phyloP scores from a whole-genome alignment of 2,329 filamentous ascomycete species.

The Botryotinia convoluta region DNA sequence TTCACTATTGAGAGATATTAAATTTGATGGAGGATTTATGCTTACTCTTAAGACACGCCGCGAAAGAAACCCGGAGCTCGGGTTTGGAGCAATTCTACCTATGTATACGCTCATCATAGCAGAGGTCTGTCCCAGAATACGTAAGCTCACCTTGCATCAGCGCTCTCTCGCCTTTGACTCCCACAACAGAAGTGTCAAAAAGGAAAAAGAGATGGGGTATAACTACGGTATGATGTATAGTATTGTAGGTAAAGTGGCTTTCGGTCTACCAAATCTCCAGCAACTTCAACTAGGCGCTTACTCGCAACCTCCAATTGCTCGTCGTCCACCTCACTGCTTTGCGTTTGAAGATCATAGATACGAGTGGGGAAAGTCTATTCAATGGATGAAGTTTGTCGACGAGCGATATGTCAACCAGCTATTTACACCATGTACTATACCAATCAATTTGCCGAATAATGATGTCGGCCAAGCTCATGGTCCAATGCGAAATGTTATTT shows the following conservation, averaged over 20 bases:
- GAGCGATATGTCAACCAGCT: background rate
- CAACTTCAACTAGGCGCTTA: background rate
- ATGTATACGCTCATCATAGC: background rate
- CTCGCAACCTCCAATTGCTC: background rate
- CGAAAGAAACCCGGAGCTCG: background rate
- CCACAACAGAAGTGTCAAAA: background rate
- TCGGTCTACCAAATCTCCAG: background rate
- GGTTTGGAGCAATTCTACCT: background rate
- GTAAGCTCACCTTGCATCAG: slow-evolving; percentile 4
- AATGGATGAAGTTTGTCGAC: background rate
- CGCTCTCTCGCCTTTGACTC: background rate
- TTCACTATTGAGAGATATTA: background rate
- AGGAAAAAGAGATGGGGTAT: background rate
- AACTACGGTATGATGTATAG: background rate
- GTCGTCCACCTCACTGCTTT: background rate
- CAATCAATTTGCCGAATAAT: background rate
- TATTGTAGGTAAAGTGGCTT: background rate
- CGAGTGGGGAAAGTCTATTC: background rate
- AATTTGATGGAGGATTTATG: background rate
- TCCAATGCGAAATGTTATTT: background rate
- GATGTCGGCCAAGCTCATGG: background rate
- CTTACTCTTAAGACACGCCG: background rate
- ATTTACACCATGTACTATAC: background rate
- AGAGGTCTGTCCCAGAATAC: background rate
- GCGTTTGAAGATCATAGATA: background rate